Conservation (phyloP, 1,139 yeast genomes). For the Candida albicans region DNA sequence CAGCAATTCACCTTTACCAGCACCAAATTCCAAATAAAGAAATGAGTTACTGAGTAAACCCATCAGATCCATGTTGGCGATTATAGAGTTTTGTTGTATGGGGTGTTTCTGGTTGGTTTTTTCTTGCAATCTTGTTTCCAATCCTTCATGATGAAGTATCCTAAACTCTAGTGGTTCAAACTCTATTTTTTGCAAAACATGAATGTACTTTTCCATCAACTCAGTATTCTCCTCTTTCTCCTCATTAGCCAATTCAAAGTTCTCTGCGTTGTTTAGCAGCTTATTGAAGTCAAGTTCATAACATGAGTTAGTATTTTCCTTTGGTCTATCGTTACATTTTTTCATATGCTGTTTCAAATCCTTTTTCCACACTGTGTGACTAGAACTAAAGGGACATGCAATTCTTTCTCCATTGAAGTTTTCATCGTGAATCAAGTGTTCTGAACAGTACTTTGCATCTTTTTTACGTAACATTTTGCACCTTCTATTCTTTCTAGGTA, state of each 20-base stretch:
- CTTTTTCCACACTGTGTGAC: conserved; percentile 69
- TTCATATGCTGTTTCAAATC: conserved; percentile 57
- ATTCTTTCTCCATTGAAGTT: conserved; percentile 41
- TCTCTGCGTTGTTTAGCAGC: conserved; percentile 5
- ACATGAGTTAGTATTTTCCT: conserved; percentile 42
- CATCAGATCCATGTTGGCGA: conserved; percentile 60
- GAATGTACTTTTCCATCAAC: conserved; percentile 30
- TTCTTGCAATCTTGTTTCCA: conserved; percentile 40
- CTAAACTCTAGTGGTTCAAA: conserved; percentile 14
- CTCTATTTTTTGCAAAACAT: conserved; percentile 22
- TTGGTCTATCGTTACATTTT: conserved; percentile 56
- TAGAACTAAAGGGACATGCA: conserved; percentile 75
- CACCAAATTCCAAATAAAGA: conserved; percentile 77
- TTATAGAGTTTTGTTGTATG: conserved; percentile 76
- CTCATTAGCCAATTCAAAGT: conserved; percentile 18
- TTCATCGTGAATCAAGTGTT: conserved; percentile 44
- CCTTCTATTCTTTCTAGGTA: conserved; percentile 48
- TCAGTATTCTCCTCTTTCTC: conserved; percentile 14
- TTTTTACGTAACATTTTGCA: conserved; percentile 64
- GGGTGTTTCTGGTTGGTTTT: conserved; percentile 72
- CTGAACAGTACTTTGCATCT: conserved; percentile 57
- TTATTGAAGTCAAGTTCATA: conserved; percentile 39
- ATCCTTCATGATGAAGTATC: conserved; percentile 28
- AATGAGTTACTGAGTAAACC: conserved; percentile 36
- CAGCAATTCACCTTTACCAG: conserved; percentile 85